Base-by-base conservation (phyloP, 2,329 filamentous ascomycete genomes). In the Monilinia aucupariae region DNA sequence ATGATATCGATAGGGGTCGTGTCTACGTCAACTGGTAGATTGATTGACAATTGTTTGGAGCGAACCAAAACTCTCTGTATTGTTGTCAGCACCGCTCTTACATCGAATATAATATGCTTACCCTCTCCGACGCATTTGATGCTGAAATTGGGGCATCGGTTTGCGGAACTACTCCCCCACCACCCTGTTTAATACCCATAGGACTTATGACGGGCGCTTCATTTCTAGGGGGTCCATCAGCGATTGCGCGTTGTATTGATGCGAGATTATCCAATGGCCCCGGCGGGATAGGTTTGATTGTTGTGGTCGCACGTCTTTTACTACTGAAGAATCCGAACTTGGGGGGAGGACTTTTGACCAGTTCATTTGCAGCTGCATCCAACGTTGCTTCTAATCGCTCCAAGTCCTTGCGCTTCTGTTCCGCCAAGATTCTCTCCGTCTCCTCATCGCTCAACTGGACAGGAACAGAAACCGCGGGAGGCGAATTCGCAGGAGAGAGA, bases 101-200 rank as follows among this genome's bases (percentile, higher is more conserved):
- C 64, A 50, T 37, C 59, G 55, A 53, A 10, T 22, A n/a, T n/a
- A 41, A 10, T 37, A 27, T 30, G 78, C 85, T 80, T 76, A 89
- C 87, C 69, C 91, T 81, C 72, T 92, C 89, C 52, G 87, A 88
- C 65, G 88, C 84, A 76, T 96, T 96, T 64, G 89, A 87, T 17
- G 90, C 90, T 61, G 91, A 92, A 12, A 87, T 80, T 1, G 92
- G 92, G 27, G 90, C 90, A 78, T 96, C 91, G 50, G 81, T 86
- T 59, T 82, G 81, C 30, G 83, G 79, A 2, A 83, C 71, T 62
- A 73, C 69, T 4, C 69, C 71, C 34, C 69, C 70, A 45, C 71
- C 71, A 52, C 72, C 71, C 58, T 70, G 68, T 34, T 68, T 64
- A 56, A 71, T 72, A 9, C 52, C 66, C 50, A 62, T 43, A 13